Percentiles rank a stretch among this genome's conserved stretches.
phyloP scores from a whole-genome alignment of 495 filamentous ascomycete species.

The Annulohypoxylon moriforme region DNA sequence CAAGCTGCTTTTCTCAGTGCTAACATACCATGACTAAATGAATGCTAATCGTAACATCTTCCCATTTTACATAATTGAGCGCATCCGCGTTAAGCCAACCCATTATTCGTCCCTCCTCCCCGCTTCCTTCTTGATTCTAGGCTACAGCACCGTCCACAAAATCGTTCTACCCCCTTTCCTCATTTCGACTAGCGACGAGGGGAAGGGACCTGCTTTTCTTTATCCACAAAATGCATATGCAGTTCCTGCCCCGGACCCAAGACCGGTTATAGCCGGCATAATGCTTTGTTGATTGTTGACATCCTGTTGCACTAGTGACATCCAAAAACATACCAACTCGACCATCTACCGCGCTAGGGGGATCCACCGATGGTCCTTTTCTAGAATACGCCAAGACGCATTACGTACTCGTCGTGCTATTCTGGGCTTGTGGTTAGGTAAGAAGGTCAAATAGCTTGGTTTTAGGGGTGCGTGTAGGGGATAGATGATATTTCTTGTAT shows the following conservation, averaged over 20 bases:
- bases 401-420: conserved; percentile 7
- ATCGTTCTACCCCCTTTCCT: neutral
- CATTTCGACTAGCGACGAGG: conserved; percentile 2
- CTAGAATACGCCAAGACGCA: neutral
- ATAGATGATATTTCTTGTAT: neutral
- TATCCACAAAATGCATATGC: neutral
- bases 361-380: neutral
- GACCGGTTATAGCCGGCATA: neutral
- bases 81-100: neutral
- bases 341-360: neutral
- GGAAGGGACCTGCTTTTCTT: too few species aligned
- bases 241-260: neutral
- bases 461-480: neutral
- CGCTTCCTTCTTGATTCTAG: conserved; percentile 1
- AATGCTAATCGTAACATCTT: neutral
- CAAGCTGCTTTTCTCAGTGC: neutral
- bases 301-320: conserved; percentile 1
- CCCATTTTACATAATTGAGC: neutral
- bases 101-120: neutral
- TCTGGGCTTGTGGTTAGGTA: neutral
- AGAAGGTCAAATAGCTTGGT: neutral
- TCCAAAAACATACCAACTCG: too few species aligned
- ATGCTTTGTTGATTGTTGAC: conserved; percentile 6
- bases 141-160: neutral
- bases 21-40: neutral